Evolutionary conservation across 257 asterid species (phyloP).

Genomic region (Jaltomata sinuosa): DNA sequence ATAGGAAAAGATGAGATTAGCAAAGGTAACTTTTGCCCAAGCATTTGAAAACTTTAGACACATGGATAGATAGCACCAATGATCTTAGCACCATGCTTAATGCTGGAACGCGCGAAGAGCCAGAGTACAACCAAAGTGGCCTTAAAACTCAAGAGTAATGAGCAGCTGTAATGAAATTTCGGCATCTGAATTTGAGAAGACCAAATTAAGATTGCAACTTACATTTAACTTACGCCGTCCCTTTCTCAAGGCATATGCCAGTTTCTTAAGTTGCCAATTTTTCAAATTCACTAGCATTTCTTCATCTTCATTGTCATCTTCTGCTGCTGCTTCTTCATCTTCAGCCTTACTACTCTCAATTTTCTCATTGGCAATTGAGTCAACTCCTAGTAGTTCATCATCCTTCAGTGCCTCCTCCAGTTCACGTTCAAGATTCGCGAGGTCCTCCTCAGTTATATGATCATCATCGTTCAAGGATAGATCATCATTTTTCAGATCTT

Average conservation of each 20-base stretch:
- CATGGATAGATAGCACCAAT: neutral
- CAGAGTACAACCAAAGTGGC: neutral
- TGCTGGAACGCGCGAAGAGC: neutral
- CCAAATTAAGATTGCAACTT: constrained; percentile 14
- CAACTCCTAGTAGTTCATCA: constrained; percentile 61
- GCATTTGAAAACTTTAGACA: neutral
- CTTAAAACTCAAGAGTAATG: neutral
- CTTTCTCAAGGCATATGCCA: constrained; percentile 74
- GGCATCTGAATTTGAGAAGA: neutral
- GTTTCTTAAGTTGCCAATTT: constrained; percentile 80
- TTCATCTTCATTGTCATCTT: constrained; percentile 29
- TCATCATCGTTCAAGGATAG: constrained; percentile 37
- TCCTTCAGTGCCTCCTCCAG: constrained; percentile 78
- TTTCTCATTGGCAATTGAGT: constrained; percentile 21
- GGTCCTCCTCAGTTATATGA: constrained; percentile 72
- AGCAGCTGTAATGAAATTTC: neutral
- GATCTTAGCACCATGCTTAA: neutral
- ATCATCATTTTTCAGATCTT: constrained; percentile 78
- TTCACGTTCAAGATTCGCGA: constrained; percentile 70
- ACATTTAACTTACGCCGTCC: constrained; percentile 94
- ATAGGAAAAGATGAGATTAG: neutral
- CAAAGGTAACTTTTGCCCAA: neutral
- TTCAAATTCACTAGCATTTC: constrained; percentile 43
- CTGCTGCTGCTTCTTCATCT: constrained; percentile 18
- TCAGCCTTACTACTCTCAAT: constrained; percentile 19